A percentile compares a stretch with the other conserved stretches of the same genome.
These are phyloP conservation scores for Lophiostoma macrostomum DNA, from an alignment of 495 filamentous ascomycete genomes.

Conservation along the genomic window DNA sequence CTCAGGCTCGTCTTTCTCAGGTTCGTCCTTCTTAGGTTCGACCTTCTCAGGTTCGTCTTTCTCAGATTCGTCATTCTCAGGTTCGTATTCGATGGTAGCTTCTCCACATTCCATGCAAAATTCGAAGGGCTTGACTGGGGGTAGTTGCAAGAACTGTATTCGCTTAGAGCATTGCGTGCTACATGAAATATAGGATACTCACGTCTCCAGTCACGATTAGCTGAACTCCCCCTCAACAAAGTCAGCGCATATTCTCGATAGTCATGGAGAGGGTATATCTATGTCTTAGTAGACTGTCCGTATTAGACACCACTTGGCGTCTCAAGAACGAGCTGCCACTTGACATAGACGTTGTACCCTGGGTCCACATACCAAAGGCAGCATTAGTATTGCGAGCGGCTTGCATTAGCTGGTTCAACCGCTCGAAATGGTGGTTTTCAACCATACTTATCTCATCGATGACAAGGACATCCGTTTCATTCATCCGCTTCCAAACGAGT, in stretches of 20 bases:
- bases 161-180: neutral
- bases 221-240: slow-evolving; percentile 51
- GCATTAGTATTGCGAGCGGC: slow-evolving; percentile 33
- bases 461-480: slow-evolving; percentile 44
- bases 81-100: slow-evolving; percentile 11
- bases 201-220: slow-evolving; percentile 45
- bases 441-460: slow-evolving; percentile 53
- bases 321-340: no score
- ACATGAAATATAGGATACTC: neutral
- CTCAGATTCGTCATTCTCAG: no score
- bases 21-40: no score
- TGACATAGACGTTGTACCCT: neutral
- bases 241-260: no score
- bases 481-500: slow-evolving; percentile 34
- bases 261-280: no score
- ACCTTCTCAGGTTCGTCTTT: no score
- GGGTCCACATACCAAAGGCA: no score
- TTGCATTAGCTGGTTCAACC: slow-evolving; percentile 53
- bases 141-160: slow-evolving; percentile 43
- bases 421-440: slow-evolving; percentile 53
- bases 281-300: no score
- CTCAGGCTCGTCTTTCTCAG: no score
- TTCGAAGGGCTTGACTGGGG: slow-evolving; percentile 44
- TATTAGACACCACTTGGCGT: no score
- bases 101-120: slow-evolving; percentile 43